A percentile compares a stretch with the other conserved stretches of the same genome.
Conservation (phyloP, 495 filamentous ascomycete genomes). For the Thermothielavioides terrestris region DNA sequence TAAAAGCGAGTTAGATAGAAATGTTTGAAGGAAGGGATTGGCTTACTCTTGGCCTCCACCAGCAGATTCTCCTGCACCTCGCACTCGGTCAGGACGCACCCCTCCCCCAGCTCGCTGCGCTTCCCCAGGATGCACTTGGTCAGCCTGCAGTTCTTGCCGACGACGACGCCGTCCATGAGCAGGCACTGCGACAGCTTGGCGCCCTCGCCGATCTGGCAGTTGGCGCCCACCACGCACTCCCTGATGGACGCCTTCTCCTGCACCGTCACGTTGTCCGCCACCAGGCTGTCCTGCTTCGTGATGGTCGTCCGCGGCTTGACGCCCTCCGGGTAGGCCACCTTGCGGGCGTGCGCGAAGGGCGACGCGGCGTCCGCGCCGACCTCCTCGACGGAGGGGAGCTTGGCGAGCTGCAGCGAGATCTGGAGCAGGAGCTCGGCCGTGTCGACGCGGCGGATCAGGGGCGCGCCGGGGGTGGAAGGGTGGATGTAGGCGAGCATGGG, state of each 20-base stretch:
- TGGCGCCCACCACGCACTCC: constrained; percentile 76
- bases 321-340: constrained; percentile 70
- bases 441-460: constrained; percentile 78
- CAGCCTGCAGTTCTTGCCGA: constrained; percentile 67
- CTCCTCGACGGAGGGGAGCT: constrained; percentile 59
- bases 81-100: constrained; percentile 70
- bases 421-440: constrained; percentile 70
- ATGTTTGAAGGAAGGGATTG: not conserved
- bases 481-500: constrained; percentile 75
- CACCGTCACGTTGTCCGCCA: constrained; percentile 79
- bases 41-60: constrained; percentile 68
- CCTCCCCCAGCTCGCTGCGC: constrained; percentile 64
- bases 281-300: constrained; percentile 62
- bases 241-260: constrained; percentile 79
- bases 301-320: constrained; percentile 71
- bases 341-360: constrained; percentile 63
- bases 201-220: constrained; percentile 71
- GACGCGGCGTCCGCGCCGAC: constrained; percentile 47
- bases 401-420: constrained; percentile 78
- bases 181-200: constrained; percentile 75
- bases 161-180: constrained; percentile 80
- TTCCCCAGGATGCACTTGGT: constrained; percentile 77
- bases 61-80: constrained; percentile 80
- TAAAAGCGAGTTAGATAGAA: not conserved
- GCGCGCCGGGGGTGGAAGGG: constrained; percentile 31